Base-by-base conservation (phyloP, 768 basidiomycete species). In the Boletus rex-veris region DNA sequence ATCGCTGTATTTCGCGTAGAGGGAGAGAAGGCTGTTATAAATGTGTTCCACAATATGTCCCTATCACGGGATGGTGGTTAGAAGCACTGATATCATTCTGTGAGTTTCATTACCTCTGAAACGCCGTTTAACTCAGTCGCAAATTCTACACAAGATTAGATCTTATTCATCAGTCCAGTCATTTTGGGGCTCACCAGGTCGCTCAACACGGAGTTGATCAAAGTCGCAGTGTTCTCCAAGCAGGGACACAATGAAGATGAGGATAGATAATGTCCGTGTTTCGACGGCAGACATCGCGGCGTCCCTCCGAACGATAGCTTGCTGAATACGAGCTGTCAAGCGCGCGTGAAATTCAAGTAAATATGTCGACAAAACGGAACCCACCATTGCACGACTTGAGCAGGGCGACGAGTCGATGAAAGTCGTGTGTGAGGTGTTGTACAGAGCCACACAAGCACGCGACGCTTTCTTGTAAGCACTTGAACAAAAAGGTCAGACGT, bases 171-270 rank as follows among this genome's bases (percentile, higher is more conserved):
- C 24, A 5, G 1, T 35, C 5, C n/a, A 2, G 7, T 12, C 36
- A 6, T 8, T 15, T 12, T 18, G 4, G 8, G 24, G 74, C 84
- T 42, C 63, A 90, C 89, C 78, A 7, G 75, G 66, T 59, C 82
- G 75, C 38, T 88, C 85, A 12, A 59, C 61, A 16, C 92, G 80
- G 11, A 98, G 71, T 2, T 74, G 72, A 65, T 98, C 95, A 62
- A 98, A 93, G 55, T 92, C 78, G 59, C 90, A 95, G 65, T 96
- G 82, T 69, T 98, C 93, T 38, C 86, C 88, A 0, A 98, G 82
- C 1, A 98, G 73, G 0, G 92, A 80, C 2, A 88, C 84, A 43
- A 98, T 94, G 62, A 88, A 88, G 19, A 93, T 83, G 21, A 97
- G 77, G 19, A 95, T 81, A 28, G 80, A 76, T 10, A 92, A 55